These are phyloP conservation scores for Phytophthora sp. DNA, from an alignment of 352 stramenopile species.

Conservation along the genomic window DNA sequence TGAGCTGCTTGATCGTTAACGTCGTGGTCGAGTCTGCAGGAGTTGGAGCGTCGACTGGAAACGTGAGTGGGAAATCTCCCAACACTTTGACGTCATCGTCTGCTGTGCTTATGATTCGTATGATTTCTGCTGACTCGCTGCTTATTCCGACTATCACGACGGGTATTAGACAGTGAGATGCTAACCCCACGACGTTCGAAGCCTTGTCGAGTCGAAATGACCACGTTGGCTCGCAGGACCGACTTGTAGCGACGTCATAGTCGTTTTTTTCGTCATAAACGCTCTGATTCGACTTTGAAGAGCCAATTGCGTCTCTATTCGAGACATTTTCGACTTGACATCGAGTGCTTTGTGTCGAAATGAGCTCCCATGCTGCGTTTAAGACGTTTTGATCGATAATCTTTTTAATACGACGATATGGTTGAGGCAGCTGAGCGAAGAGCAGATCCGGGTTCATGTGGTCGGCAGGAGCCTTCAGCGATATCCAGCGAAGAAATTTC, in stretches of 20 bases:
- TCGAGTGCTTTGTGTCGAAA: slow-evolving; percentile 45
- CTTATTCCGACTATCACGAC: slow-evolving; percentile 19
- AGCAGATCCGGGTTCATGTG: slow-evolving; percentile 67
- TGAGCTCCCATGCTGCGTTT: slow-evolving; percentile 57
- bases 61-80: slow-evolving; percentile 14
- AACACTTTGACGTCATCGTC: neutral
- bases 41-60: slow-evolving; percentile 8
- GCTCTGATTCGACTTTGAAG: slow-evolving; percentile 23
- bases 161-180: slow-evolving; percentile 24
- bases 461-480: slow-evolving; percentile 54
- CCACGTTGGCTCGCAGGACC: slow-evolving; percentile 40
- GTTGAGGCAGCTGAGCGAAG: slow-evolving; percentile 69
- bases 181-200: slow-evolving; percentile 15
- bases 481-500: slow-evolving; percentile 66
- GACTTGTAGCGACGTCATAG: slow-evolving; percentile 54
- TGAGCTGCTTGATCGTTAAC: slow-evolving; percentile 25
- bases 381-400: slow-evolving; percentile 69
- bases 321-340: slow-evolving; percentile 46
- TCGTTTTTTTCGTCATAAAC: no score
- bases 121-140: neutral
- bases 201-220: slow-evolving; percentile 14
- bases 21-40: neutral
- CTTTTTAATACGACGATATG: slow-evolving; percentile 69
- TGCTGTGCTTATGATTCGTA: slow-evolving; percentile 9
- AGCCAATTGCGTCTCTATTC: neutral